Base-by-base conservation (phyloP, 306 rosid species). In the Ammopiptanthus mongolicus region DNA sequence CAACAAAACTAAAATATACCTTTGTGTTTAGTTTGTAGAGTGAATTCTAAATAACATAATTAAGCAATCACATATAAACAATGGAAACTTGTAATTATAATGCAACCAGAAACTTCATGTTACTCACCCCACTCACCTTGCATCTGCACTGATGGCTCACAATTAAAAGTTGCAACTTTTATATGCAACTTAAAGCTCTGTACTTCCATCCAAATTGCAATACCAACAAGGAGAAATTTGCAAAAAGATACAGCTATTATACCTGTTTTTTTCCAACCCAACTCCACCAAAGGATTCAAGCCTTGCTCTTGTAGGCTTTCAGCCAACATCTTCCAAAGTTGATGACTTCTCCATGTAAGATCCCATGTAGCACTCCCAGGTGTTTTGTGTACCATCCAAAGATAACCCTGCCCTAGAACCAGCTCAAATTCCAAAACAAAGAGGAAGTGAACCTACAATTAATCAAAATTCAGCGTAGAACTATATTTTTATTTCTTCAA, bases 211-310 rank as follows among this genome's bases (percentile, higher is more conserved):
- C 14, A 55, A 70, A 65, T 31, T 29, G 63, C 75, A 33, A 65
- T 7, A 7, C 33, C 44, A 77, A 73, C 42, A 78, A 37, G 28
- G 73, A 62, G 18, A 71, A 31, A 56, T 47, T 36, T 37, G 72
- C 9, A 52, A 34, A 80, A 77, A 58, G 67, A 15, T 9, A 52
- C 1, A 21, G 59, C 48, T 46, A 6, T 29, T 36, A 10, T 78
- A 91, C 98, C 97, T 69, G 95, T 87, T 80, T 83, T 82, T 81
- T 80, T 90, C 96, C 95, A 91, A 33, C 98, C 98, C 90, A 91
- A 64, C 64, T 78, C 88, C 72, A 80, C 82, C 21, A 36, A 12
- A 55, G 98, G 98, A 83, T 91, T 79, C 82, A 87, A 41, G 37
- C 98, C 93, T 78, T 91, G 92, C 68, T 88, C 87, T 29, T 34